These are phyloP conservation scores for Colletotrichum incanum DNA, from an alignment of 2,329 filamentous ascomycete species.

Conservation along the genomic window DNA sequence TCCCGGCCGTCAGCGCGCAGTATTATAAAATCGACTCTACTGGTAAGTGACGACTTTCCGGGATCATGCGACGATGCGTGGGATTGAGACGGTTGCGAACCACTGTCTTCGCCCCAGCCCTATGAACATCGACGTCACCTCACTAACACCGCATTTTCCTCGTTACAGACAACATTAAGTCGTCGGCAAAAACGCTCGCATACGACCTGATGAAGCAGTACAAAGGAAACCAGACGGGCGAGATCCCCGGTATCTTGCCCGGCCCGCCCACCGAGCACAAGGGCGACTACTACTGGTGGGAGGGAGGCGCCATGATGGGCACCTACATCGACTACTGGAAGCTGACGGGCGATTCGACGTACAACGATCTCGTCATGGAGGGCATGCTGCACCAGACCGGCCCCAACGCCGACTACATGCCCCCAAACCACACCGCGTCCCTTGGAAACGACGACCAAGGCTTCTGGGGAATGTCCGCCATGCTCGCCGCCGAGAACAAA, in stretches of 20 bases:
- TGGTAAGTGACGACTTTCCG: constrained; percentile 46
- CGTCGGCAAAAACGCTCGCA: constrained; percentile 63
- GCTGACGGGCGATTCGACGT: constrained; percentile 74
- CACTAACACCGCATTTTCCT: constrained; percentile 11
- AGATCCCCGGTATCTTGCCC: constrained; percentile 70
- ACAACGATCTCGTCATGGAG: constrained; percentile 72
- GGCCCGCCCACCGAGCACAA: constrained; percentile 64
- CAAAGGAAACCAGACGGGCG: constrained; percentile 65
- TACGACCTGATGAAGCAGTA: constrained; percentile 68
- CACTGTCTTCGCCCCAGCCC: background rate
- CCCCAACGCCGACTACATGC: constrained; percentile 72
- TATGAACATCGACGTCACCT: background rate
- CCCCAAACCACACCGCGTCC: constrained; percentile 70
- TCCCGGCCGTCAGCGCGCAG: constrained; percentile 46
- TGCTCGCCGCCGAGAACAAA: constrained; percentile 76
- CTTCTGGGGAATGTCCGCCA: constrained; percentile 79
- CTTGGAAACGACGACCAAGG: constrained; percentile 79
- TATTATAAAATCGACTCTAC: constrained; percentile 52
- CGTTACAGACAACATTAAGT: constrained; percentile 61
- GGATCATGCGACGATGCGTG: background rate
- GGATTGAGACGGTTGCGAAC: background rate
- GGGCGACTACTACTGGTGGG: constrained; percentile 82
- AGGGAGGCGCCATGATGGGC: constrained; percentile 79
- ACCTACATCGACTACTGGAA: constrained; percentile 80
- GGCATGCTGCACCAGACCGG: constrained; percentile 73